Percentiles rank a stretch among this genome's conserved stretches.
Evolutionary conservation across 2,329 filamentous ascomycete species (phyloP).

Genomic region (Diaporthe batatas): DNA sequence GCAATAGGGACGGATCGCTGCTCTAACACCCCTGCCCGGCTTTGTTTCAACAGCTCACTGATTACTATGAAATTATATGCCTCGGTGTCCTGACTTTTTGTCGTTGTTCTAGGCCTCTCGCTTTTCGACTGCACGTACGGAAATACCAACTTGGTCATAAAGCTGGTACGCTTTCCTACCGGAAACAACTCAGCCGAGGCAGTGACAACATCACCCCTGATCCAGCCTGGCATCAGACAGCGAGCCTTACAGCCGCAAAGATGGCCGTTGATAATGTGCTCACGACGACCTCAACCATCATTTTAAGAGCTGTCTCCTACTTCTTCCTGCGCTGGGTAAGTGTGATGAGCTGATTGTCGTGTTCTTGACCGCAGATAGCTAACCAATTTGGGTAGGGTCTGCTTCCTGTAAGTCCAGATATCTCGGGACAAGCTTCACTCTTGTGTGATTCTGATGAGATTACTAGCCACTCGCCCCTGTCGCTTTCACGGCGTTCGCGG

Average conservation of each 20-base stretch:
- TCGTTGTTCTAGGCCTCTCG: not conserved
- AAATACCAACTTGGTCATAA: not conserved
- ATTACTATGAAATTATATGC: not conserved
- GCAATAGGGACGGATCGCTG: not conserved
- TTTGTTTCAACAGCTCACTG: slow-evolving; percentile 27
- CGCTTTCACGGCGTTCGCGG: slow-evolving; percentile 72
- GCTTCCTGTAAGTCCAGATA: slow-evolving; percentile 51
- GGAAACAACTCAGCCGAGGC: not conserved
- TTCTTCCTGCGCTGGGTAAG: slow-evolving; percentile 74
- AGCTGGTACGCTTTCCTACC: not conserved
- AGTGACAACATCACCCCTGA: slow-evolving; percentile 1
- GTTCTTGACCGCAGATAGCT: not conserved
- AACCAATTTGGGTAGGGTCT: slow-evolving; percentile 48
- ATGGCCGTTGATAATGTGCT: slow-evolving; percentile 52
- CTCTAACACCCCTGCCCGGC: slow-evolving; percentile 5
- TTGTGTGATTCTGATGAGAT: slow-evolving; percentile 1
- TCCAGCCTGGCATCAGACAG: not conserved
- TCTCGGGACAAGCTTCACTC: not conserved
- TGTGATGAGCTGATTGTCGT: slow-evolving; percentile 6
- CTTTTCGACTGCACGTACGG: not conserved
- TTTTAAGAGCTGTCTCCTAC: slow-evolving; percentile 64
- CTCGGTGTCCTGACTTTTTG: not conserved
- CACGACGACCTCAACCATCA: slow-evolving; percentile 61
- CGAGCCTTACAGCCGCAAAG: slow-evolving; percentile 24
- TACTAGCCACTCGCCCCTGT: slow-evolving; percentile 48